Conservation (phyloP, 495 filamentous ascomycete species). For the Cercophora newfieldiana region DNA sequence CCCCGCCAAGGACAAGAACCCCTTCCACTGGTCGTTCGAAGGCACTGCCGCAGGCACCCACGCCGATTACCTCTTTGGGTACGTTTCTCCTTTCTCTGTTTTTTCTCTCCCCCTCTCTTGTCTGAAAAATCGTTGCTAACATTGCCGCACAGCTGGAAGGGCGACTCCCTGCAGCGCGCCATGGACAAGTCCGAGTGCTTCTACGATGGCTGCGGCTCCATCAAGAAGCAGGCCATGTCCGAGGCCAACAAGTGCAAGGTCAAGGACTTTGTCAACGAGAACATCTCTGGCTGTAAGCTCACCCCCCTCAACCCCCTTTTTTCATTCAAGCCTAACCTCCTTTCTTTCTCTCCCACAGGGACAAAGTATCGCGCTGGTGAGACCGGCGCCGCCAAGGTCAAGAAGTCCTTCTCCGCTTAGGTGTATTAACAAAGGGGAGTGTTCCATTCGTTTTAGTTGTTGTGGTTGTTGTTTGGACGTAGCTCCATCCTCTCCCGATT, state of each 20-base stretch:
- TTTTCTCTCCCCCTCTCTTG: neutral
- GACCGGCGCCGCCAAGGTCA: neutral
- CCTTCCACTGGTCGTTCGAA: slow-evolving; percentile 40
- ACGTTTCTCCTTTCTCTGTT: no score
- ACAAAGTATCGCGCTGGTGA: neutral
- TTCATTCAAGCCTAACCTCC: neutral
- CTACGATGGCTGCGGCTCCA: slow-evolving; percentile 48
- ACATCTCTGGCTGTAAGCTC: slow-evolving; percentile 51
- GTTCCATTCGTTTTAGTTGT: neutral
- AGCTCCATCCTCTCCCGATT: neutral
- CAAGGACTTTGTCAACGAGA: slow-evolving; percentile 44
- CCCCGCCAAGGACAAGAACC: slow-evolving; percentile 31
- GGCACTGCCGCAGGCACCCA: slow-evolving; percentile 38
- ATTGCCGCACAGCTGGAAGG: slow-evolving; percentile 36
- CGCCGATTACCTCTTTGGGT: slow-evolving; percentile 50
- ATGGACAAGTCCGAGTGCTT: slow-evolving; percentile 49
- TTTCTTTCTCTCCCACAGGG: neutral
- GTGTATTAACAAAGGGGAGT: neutral
- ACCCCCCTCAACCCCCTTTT: no score
- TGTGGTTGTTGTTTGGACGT: neutral
- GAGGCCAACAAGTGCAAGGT: slow-evolving; percentile 47
- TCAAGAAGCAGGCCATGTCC: slow-evolving; percentile 46
- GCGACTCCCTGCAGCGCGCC: slow-evolving; percentile 45
- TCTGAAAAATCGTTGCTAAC: neutral
- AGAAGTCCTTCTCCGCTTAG: neutral